These are phyloP conservation scores for Aspergillus cristatus DNA, from an alignment of 495 filamentous ascomycete genomes.

Conservation along the genomic window DNA sequence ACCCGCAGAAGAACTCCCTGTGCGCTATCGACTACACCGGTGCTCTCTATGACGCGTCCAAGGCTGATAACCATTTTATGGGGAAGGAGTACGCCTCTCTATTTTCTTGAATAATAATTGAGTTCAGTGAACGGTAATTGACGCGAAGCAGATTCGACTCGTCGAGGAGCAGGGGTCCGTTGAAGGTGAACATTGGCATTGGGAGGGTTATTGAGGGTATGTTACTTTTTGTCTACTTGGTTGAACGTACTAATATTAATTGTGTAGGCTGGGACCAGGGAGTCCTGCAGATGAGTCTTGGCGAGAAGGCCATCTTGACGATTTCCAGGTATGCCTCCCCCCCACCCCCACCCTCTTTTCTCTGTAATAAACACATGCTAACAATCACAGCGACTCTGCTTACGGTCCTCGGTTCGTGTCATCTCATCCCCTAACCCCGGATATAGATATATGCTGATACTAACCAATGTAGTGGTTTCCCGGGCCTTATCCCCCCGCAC, in stretches of 20 bases:
- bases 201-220: conserved; percentile 73
- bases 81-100: conserved; percentile 38
- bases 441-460: too few relatives aligned
- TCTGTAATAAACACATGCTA: conserved; percentile 9
- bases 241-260: neutral
- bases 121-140: neutral
- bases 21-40: conserved; percentile 81
- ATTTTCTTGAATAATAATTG: conserved; percentile 1
- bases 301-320: conserved; percentile 70
- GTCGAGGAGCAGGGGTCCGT: conserved; percentile 50
- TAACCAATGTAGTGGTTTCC: conserved; percentile 48
- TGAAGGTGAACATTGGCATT: conserved; percentile 59
- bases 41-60: conserved; percentile 57
- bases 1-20: conserved; percentile 51
- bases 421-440: neutral
- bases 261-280: conserved; percentile 80
- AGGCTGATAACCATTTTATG: conserved; percentile 35
- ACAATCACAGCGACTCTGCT: conserved; percentile 61
- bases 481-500: conserved; percentile 47
- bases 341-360: neutral
- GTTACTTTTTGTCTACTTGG: conserved; percentile 1
- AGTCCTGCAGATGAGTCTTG: conserved; percentile 67
- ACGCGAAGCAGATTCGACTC: conserved; percentile 60
- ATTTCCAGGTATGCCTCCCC: conserved; percentile 48
- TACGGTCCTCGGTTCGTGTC: conserved; percentile 58